A percentile compares a stretch with the other conserved stretches of the same genome.
Conservation (phyloP, 2,329 filamentous ascomycete genomes). For the Monosporascus ibericus region DNA sequence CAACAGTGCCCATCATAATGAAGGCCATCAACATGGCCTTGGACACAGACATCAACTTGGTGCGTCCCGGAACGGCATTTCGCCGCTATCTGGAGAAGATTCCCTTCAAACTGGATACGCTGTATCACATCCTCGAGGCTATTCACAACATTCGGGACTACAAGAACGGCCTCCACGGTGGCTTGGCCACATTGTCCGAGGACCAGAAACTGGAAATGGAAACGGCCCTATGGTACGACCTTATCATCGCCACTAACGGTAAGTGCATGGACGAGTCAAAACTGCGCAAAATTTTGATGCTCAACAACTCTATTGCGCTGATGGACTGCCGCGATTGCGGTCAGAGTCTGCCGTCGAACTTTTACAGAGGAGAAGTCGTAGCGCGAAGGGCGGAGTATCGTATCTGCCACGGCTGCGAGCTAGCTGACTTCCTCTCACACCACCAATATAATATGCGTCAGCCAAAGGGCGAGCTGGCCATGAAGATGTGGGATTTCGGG, state of each 20-base stretch:
- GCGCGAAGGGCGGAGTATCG: neutral
- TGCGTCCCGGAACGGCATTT: conserved; percentile 18
- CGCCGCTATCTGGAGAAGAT: conserved; percentile 19
- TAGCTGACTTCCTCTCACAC: neutral
- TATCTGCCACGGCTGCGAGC: neutral
- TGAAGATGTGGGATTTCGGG: neutral
- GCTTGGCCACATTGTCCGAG: neutral
- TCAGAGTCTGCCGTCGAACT: neutral
- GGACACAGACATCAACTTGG: conserved; percentile 13
- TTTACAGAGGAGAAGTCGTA: neutral
- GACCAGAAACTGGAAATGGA: neutral
- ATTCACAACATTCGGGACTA: conserved; percentile 11
- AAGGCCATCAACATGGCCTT: conserved; percentile 8
- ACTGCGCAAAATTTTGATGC: neutral
- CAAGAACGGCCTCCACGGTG: neutral
- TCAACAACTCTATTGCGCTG: neutral
- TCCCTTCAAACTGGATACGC: conserved; percentile 12
- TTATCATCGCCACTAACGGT: neutral
- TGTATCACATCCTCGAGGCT: conserved; percentile 13
- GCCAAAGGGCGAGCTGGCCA: neutral
- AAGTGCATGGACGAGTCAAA: neutral
- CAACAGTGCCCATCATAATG: conserved; percentile 9
- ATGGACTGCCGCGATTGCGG: neutral
- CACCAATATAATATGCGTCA: neutral
- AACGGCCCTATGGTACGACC: neutral